Base-by-base conservation (phyloP, 345 rosid genomes). In the Citrus medica region DNA sequence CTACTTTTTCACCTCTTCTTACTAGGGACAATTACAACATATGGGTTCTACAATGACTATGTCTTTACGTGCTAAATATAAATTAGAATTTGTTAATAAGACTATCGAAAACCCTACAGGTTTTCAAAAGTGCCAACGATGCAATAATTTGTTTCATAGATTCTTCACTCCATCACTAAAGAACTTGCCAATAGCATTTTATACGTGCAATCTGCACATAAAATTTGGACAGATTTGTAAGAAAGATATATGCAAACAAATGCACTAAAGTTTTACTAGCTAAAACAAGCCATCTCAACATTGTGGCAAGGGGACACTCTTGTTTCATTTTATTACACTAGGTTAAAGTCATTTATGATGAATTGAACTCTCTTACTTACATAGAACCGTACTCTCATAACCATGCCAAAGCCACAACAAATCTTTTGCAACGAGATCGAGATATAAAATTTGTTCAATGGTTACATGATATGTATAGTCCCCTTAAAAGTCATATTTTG, bases 61-160 rank as follows among this genome's bases (percentile, higher is more conserved):
- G 13, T 13, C 46, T 2, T 40, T 40, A 40, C 4, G 14, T 42
- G 51, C 51, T 4, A 10, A 12, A 42, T 3, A 12, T 0, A 42
- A 12, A 12, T 12, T 42, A 12, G 51, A 14, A 12, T 42, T 0
- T 42, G 16, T 42, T 42, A 16, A 42, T 42, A 4, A 16, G 51
- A 3, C 51, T 0, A 0, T 42, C 2, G 1, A 42, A 42, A 10
- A 12, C 2, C 16, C 4, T 12, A 3, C 0, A 42, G 1, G 48
- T 10, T 42, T 42, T 42, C 4, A 42, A 7, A 42, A 42, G 51
- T 12, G 51, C 4, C 16, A 42, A 12, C 0, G 4, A 9, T 58
- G 4, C 3, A 22, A 58, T 22, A 2, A 6, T 9, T 6, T 58
- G 61, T 12, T 5, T 58, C 0, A 2, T 58, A n/a, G 24, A 58